Evolutionary conservation across 2,329 filamentous ascomycete genomes (phyloP), one percentile per base, ranked within the genome.

Genomic region (Xylariales sp.): DNA sequence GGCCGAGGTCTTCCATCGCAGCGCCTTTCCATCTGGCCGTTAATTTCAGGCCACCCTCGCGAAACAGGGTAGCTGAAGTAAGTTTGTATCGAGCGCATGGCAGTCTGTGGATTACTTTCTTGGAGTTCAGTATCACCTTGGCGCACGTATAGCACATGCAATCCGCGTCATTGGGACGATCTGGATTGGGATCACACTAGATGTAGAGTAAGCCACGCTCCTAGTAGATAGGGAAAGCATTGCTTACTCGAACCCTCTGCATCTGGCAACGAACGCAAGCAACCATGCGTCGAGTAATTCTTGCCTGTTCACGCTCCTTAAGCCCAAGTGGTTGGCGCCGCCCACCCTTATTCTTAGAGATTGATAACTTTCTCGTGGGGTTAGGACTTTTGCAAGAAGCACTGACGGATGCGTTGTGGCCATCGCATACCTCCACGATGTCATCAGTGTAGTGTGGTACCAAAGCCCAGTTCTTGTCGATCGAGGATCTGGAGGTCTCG

Each of bases 51-150:
- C 69, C 68, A 4, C 68, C 64, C 1, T 53, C 51, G n/a, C 72
- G 70, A 45, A 62, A 69, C 4, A 71, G 51, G 1, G 56, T 48
- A 12, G 66, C 56, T 7, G 69, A 62, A 18, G 59, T 62, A 9
- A 76, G 55, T 46, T 68, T 70, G 47, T 58, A 63, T 10, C 72
- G 65, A 11, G 62, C 51, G 42, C 73, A 77, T 0, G 62, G 61
- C 4, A 69, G 51, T 18, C 59, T 56, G 40, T 75, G 71, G 4
- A 75, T 64, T 2, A 69, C 67, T 46, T 71, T 76, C 28, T 65
- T 67, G 0, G 70, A 73, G 1, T 58, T 59, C 20, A 51, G 56
- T 9, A 59, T 55, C 3, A 71, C 60, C 1, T 48, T 51, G 5
- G 53, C 45, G 46, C 73, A 76, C 2, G 63, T 64, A 3, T 56